phyloP scores from a whole-genome alignment of 108 stramenopile species.

The Cyclostephanos tholiformis region DNA sequence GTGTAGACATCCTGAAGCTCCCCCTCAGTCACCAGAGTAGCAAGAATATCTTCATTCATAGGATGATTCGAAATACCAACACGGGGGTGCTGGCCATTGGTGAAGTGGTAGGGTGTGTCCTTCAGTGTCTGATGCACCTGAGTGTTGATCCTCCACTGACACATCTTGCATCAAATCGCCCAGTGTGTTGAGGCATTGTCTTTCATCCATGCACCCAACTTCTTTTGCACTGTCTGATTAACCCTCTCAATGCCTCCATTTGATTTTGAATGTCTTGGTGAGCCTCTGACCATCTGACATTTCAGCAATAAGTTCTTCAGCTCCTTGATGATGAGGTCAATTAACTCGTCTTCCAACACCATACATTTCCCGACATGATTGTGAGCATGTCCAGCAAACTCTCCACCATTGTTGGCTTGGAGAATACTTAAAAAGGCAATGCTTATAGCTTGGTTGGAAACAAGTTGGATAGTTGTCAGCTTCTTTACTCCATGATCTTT shows the following conservation, averaged over 20 bases:
- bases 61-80: too few species aligned
- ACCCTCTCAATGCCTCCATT: too few species aligned
- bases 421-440: conserved; percentile 18
- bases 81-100: too few species aligned
- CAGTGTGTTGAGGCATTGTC: not conserved
- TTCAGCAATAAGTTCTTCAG: not conserved
- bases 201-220: not conserved
- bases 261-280: too few species aligned
- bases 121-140: not conserved
- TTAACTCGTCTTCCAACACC: too few species aligned
- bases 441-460: not conserved
- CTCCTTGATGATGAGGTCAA: not conserved
- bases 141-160: conserved; percentile 5
- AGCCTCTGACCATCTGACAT: not conserved
- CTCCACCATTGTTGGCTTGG: not conserved
- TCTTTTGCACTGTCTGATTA: conserved; percentile 2
- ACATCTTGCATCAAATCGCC: not conserved
- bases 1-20: too few species aligned
- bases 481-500: conserved; percentile 29
- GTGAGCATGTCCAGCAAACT: too few species aligned
- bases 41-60: too few species aligned
- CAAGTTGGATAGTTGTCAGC: not conserved
- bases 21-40: too few species aligned
- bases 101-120: too few species aligned
- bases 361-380: not conserved